Evolutionary conservation across 805 yeast species (phyloP).

Genomic region (Osmozyma mogii): DNA sequence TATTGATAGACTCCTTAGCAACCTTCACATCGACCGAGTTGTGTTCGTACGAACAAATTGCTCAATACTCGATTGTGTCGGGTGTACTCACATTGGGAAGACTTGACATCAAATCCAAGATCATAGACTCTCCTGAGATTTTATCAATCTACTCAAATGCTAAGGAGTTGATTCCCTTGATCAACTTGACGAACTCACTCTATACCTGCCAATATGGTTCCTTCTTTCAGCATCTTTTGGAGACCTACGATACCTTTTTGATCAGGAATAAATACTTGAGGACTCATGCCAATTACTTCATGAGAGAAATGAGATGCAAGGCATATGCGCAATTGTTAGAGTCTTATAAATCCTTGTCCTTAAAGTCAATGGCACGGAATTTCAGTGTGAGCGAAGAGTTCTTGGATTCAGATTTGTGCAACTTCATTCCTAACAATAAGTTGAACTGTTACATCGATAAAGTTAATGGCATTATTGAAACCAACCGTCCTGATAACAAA

Average conservation of each 20-base stretch:
- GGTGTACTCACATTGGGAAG: slow-evolving; percentile 80
- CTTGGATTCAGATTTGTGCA: slow-evolving; percentile 79
- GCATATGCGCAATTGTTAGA: slow-evolving; percentile 92
- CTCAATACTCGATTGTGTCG: slow-evolving; percentile 79
- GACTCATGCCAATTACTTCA: slow-evolving; percentile 74
- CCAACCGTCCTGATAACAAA: slow-evolving; percentile 94
- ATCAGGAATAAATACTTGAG: slow-evolving; percentile 55
- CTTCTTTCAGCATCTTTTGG: slow-evolving; percentile 68
- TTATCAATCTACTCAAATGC: slow-evolving; percentile 70
- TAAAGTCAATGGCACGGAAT: slow-evolving; percentile 88
- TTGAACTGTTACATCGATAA: slow-evolving; percentile 93
- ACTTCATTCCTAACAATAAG: slow-evolving; percentile 87
- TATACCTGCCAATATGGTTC: slow-evolving; percentile 82
- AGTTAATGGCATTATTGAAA: slow-evolving; percentile 90
- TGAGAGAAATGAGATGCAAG: slow-evolving; percentile 90
- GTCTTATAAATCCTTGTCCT: slow-evolving; percentile 82
- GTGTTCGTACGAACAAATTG: slow-evolving; percentile 82
- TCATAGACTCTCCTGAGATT: slow-evolving; percentile 92
- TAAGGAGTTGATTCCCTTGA: slow-evolving; percentile 67
- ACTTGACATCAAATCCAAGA: slow-evolving; percentile 71
- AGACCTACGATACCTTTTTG: slow-evolving; percentile 68
- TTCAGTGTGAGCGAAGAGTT: slow-evolving; percentile 87
- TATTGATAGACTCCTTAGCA: slow-evolving; percentile 84
- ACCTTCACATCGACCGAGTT: slow-evolving; percentile 93
- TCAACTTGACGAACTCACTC: slow-evolving; percentile 74